These are phyloP conservation scores for Boletellus sp. DNA, from an alignment of 1,284 basidiomycete species.

Conservation along the genomic window DNA sequence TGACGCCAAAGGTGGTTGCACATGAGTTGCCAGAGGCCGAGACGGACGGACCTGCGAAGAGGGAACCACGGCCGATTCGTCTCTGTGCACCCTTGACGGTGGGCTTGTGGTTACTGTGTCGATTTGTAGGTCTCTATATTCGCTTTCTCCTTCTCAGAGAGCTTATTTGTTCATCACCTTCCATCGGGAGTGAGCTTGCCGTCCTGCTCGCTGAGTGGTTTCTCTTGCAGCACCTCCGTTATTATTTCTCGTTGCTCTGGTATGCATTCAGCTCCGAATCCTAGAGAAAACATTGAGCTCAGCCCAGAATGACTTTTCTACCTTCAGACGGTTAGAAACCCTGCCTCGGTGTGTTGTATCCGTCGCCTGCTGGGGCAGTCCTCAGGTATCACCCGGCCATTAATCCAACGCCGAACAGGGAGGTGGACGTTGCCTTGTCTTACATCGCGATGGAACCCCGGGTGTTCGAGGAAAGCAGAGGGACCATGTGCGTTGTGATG, in stretches of 20 bases:
- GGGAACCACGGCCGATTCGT: constrained; percentile 56
- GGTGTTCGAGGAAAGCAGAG: constrained; percentile 75
- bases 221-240: constrained; percentile 66
- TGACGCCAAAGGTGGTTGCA: constrained; percentile 25
- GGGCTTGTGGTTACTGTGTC: constrained; percentile 67
- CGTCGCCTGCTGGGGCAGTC: too few relatives aligned
- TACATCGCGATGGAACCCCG: constrained; percentile 77
- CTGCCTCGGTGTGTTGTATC: too few relatives aligned
- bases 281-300: constrained; percentile 1
- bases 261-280: constrained; percentile 27
- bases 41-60: too few relatives aligned
- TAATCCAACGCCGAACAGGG: constrained; percentile 52
- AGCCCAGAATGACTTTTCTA: constrained; percentile 53
- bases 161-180: constrained; percentile 41
- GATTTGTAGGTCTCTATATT: constrained; percentile 47
- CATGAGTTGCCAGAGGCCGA: constrained; percentile 36
- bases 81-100: too few relatives aligned
- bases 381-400: constrained; percentile 55
- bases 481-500: constrained; percentile 56
- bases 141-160: constrained; percentile 11
- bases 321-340: constrained; percentile 56
- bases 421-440: constrained; percentile 58
- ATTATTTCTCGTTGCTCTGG: constrained; percentile 70
- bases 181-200: constrained; percentile 54
- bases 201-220: constrained; percentile 64